Base-by-base conservation (phyloP, 2,329 filamentous ascomycete species). In the Zymoseptoria pseudotritici region DNA sequence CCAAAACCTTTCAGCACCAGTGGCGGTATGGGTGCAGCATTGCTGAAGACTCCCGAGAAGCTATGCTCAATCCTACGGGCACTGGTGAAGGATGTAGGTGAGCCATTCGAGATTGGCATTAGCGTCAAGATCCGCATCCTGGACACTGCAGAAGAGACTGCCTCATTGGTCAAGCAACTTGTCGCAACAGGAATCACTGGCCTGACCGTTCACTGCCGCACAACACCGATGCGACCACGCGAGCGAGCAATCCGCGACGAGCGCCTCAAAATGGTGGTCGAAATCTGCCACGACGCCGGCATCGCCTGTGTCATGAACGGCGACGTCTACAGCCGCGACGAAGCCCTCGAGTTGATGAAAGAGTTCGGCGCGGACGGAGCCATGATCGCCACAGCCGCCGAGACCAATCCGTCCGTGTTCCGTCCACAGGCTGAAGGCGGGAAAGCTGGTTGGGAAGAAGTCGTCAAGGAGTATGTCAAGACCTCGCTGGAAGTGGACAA, bases 301-400 rank as follows among this genome's bases (percentile, higher is more conserved):
- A 91, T 99, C 2, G 91, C 93, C 8, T 97, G 93, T 71, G 76
- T 97, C 50, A 92, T 97, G 86, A 99, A 99, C 71, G 94, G 94
- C 54, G 94, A 99, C 70, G 91, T 99, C 0, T 84, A 82, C 58
- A 84, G 80, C 46, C 84, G 89, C 58, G 88, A 90, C 55, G 80
- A 96, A 61, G 93, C 86, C 0, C 71, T 89, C 7, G 73, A 79
- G 61, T 80, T 99, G 6, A 87, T 91, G 62, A 70, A 83, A 24
- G 88, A 96, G 72, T 97, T 84, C 71, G 87, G 86, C n/a, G 89
- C 89, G 5, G 92, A 97, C 70, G 93, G 92, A 5, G 94, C 90
- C 62, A 99, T 99, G 94, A 97, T 99, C 69, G 94, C 94, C 9
- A 94, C 91, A 2, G 83, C 90, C 3, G 94, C 94, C 1, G 94